Evolutionary conservation across 768 basidiomycete genomes (phyloP).

Genomic region (Suillus placidus): DNA sequence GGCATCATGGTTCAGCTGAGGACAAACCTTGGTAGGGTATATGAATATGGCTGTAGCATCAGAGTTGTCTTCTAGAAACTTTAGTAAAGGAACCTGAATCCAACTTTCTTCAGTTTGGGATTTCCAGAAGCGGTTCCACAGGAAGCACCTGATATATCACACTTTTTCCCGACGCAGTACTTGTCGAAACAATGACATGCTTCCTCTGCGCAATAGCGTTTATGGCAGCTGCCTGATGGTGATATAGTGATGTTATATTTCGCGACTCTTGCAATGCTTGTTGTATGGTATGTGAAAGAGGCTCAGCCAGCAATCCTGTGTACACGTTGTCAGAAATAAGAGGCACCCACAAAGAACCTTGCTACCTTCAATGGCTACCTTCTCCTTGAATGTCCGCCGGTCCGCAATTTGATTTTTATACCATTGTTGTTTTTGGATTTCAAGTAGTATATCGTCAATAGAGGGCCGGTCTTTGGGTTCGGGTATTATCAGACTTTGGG

Average conservation of each 20-base stretch:
- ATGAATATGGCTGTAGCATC: constrained; percentile 76
- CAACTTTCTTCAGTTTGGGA: constrained; percentile 1
- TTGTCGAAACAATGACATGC: constrained; percentile 86
- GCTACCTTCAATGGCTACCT: constrained; percentile 53
- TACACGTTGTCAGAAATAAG: background rate
- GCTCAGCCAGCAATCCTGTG: constrained; percentile 51
- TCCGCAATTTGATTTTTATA: constrained; percentile 72
- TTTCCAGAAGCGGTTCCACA: background rate
- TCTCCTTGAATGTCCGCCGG: constrained; percentile 55
- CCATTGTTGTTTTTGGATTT: constrained; percentile 61
- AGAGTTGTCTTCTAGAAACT: constrained; percentile 61
- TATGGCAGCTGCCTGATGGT: constrained; percentile 74
- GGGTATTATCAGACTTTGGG: constrained; percentile 32
- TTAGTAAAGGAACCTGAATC: constrained; percentile 68
- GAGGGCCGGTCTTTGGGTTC: constrained; percentile 55
- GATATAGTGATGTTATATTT: constrained; percentile 66
- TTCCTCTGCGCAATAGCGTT: constrained; percentile 56
- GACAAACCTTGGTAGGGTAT: constrained; percentile 80
- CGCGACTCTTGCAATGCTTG: constrained; percentile 59
- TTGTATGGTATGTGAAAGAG: constrained; percentile 58
- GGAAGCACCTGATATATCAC: constrained; percentile 77
- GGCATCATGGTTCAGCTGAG: background rate
- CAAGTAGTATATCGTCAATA: constrained; percentile 58
- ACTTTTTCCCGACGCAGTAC: constrained; percentile 89
- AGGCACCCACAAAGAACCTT: background rate